Conservation (phyloP, 805 yeast genomes). For the Cyberlindnera samutprakarnensis region DNA sequence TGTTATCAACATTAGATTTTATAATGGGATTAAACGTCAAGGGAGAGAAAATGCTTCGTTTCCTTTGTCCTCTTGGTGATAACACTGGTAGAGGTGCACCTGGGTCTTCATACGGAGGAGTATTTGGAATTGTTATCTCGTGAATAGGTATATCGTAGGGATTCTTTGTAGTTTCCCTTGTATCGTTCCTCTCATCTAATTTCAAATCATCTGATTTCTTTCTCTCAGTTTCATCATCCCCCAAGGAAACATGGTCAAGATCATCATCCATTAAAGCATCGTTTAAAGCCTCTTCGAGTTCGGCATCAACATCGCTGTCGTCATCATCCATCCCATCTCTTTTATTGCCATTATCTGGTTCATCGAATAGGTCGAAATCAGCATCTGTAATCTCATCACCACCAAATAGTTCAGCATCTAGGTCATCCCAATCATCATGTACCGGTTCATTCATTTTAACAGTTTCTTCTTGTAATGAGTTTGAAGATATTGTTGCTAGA, state of each 20-base stretch:
- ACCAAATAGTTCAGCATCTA: constrained; percentile 27
- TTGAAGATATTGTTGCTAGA: constrained; percentile 1
- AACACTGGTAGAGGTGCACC: constrained; percentile 73
- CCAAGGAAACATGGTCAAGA: constrained; percentile 29
- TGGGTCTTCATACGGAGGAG: constrained; percentile 64
- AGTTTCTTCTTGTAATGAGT: neutral
- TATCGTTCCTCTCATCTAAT: neutral
- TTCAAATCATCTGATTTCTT: neutral
- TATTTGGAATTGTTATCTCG: constrained; percentile 45
- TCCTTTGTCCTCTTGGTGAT: constrained; percentile 34
- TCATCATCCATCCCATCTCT: constrained; percentile 8
- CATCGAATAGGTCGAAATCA: constrained; percentile 23
- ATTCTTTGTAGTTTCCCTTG: constrained; percentile 2
- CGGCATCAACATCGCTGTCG: constrained; percentile 18
- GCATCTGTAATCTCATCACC: constrained; percentile 23
- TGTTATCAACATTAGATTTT: constrained; percentile 69
- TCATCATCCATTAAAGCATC: constrained; percentile 25
- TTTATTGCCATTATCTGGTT: constrained; percentile 20
- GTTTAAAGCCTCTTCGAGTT: constrained; percentile 3
- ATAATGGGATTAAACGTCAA: constrained; percentile 75
- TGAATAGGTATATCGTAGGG: constrained; percentile 48
- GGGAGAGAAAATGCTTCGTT: constrained; percentile 72
- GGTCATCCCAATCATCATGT: constrained; percentile 21
- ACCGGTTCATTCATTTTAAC: neutral
- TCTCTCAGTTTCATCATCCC: neutral